Percentiles rank a stretch among this genome's conserved stretches.
These are phyloP conservation scores for Solanum commersonii DNA, from an alignment of 257 asterid species.

Conservation along the genomic window DNA sequence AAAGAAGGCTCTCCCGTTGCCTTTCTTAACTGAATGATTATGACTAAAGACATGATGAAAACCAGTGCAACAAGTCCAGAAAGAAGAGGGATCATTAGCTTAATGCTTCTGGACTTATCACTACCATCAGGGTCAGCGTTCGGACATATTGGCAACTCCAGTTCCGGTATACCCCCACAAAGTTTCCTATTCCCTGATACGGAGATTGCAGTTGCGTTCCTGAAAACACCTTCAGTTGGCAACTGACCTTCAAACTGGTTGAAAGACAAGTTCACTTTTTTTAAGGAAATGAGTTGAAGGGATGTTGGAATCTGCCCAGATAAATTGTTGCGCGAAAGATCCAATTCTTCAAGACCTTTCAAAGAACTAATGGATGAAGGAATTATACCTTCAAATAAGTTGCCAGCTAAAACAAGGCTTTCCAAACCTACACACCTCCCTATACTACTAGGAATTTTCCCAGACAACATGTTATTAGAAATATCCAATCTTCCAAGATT, in stretches of 20 bases:
- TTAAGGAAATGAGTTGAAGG: conserved; percentile 3
- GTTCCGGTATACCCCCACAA: conserved; percentile 17
- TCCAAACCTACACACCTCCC: conserved; percentile 8
- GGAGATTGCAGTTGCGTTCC: not conserved
- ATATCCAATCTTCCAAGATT: conserved; percentile 3
- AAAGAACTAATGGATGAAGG: conserved; percentile 13
- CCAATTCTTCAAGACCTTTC: conserved; percentile 4
- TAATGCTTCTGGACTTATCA: not conserved
- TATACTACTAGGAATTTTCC: conserved; percentile 6
- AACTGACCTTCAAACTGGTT: conserved; percentile 24
- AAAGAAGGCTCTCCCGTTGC: not conserved
- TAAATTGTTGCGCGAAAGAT: conserved; percentile 22
- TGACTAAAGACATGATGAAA: not conserved
- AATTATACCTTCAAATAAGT: conserved; percentile 11
- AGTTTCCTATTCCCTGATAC: conserved; percentile 14
- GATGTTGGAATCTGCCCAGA: conserved; percentile 14
- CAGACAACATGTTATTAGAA: conserved; percentile 21
- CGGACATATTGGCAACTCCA: conserved; percentile 2
- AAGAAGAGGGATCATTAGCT: not conserved
- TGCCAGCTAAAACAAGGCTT: conserved; percentile 11
- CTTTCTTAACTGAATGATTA: not conserved
- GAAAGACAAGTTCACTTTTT: conserved; percentile 15
- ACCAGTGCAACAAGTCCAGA: not conserved
- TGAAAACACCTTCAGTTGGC: conserved; percentile 14
- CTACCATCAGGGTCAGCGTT: not conserved